A percentile compares a stretch with the other conserved stretches of the same genome.
Evolutionary conservation across 805 yeast species (phyloP).

Genomic region (Lipomyces orientalis): DNA sequence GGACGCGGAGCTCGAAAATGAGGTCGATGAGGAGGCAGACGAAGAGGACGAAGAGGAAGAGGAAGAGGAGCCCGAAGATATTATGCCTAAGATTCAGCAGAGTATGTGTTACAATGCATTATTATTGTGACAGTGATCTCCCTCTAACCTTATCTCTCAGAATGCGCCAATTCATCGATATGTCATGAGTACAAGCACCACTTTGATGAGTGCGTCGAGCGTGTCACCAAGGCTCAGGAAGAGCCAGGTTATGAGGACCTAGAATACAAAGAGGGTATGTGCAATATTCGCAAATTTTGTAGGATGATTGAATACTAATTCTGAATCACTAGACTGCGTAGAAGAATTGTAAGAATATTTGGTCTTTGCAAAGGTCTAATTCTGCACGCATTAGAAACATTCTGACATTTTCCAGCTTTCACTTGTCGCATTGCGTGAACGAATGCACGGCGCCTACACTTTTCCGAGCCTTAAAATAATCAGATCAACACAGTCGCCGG

Average conservation of each 20-base stretch:
- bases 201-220: constrained; percentile 91
- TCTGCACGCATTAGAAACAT: not conserved
- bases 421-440: constrained; percentile 89
- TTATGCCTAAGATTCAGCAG: constrained; percentile 64
- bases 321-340: constrained; percentile 68
- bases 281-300: not conserved
- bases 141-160: constrained; percentile 43
- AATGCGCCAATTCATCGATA: constrained; percentile 68
- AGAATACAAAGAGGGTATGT: constrained; percentile 71
- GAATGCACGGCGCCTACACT: constrained; percentile 51
- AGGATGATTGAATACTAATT: constrained; percentile 7
- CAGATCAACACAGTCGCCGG: not conserved
- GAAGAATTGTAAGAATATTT: constrained; percentile 70
- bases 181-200: constrained; percentile 83
- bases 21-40: constrained; percentile 53
- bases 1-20: constrained; percentile 1
- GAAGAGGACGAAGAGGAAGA: constrained; percentile 68
- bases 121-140: constrained; percentile 26
- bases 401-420: constrained; percentile 58
- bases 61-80: constrained; percentile 72
- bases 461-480: constrained; percentile 43
- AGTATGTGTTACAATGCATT: constrained; percentile 40
- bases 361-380: not conserved
- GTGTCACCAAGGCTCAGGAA: constrained; percentile 87
- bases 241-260: constrained; percentile 81